Conservation (phyloP, 2,329 filamentous ascomycete species). For the Coleophoma crateriformis region DNA sequence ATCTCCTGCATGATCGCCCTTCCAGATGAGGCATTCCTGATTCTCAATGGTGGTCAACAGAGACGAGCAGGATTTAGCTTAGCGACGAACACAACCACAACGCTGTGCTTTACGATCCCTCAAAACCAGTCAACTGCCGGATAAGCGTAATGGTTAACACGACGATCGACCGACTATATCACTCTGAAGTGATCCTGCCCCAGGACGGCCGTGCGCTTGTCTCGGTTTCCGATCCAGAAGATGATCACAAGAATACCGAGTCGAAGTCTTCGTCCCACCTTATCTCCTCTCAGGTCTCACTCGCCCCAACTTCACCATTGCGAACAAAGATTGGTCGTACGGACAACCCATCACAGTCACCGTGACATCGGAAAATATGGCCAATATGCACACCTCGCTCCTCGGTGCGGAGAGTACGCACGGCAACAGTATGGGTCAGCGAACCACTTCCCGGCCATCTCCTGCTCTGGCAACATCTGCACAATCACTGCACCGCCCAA, state of each 20-base stretch:
- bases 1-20: conserved; percentile 58
- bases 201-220: conserved; percentile 60
- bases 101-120: conserved; percentile 57
- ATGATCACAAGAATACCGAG: conserved; percentile 53
- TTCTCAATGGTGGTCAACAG: conserved; percentile 54
- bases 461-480: conserved; percentile 32
- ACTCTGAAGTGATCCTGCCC: conserved; percentile 58
- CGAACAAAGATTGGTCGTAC: conserved; percentile 49
- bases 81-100: conserved; percentile 53
- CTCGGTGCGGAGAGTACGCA: conserved; percentile 45
- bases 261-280: conserved; percentile 60
- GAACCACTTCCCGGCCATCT: conserved; percentile 53
- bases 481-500: conserved; percentile 51
- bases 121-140: conserved; percentile 46
- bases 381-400: conserved; percentile 13
- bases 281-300: conserved; percentile 47
- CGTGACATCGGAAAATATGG: conserved; percentile 9
- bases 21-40: conserved; percentile 60
- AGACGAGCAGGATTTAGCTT: conserved; percentile 60
- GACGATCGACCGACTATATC: conserved; percentile 58
- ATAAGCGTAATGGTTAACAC: conserved; percentile 62
- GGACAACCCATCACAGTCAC: conserved; percentile 8
- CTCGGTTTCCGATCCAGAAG: conserved; percentile 48
- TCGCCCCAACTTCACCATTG: conserved; percentile 48
- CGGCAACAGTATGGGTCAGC: conserved; percentile 62